Evolutionary conservation across 1,284 basidiomycete species (phyloP).

Genomic region (Gomphus bonarii): DNA sequence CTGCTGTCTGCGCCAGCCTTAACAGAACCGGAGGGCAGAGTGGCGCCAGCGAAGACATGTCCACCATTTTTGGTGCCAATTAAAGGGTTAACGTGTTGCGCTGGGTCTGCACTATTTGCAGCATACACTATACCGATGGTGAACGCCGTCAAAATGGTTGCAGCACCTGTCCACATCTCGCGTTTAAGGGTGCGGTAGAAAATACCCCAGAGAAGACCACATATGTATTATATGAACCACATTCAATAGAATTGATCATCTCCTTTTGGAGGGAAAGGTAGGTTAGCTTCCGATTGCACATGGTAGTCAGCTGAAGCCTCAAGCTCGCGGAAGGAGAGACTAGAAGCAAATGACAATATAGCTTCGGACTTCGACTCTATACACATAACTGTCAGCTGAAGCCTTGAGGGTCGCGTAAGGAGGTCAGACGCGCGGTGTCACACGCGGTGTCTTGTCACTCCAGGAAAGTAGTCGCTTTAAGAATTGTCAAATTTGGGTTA

Average conservation of each 20-base stretch:
- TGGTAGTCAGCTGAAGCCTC: background rate
- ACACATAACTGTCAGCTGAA: background rate
- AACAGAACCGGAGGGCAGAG: slow-evolving; percentile 56
- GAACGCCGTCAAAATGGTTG: background rate
- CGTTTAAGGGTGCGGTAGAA: background rate
- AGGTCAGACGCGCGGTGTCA: slow-evolving; percentile 1
- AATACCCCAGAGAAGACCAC: background rate
- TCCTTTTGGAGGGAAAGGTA: background rate
- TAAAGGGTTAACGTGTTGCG: slow-evolving; percentile 39
- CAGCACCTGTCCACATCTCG: background rate
- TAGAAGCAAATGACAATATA: background rate
- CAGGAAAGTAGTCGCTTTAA: background rate
- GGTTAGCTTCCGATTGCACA: background rate
- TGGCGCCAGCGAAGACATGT: slow-evolving; percentile 55
- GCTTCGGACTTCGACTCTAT: too few relatives aligned
- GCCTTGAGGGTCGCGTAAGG: background rate
- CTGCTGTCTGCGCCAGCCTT: slow-evolving; percentile 58
- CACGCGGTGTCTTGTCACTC: background rate
- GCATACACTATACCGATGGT: background rate
- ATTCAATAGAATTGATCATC: background rate
- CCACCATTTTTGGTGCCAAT: slow-evolving; percentile 50
- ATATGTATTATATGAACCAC: background rate
- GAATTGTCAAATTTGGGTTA: background rate
- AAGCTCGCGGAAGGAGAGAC: background rate
- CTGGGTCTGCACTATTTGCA: slow-evolving; percentile 16